A percentile compares a stretch with the other conserved stretches of the same genome.
Evolutionary conservation across 140 eudicot species (phyloP).

Genomic region (Erigeron philadelphicus): DNA sequence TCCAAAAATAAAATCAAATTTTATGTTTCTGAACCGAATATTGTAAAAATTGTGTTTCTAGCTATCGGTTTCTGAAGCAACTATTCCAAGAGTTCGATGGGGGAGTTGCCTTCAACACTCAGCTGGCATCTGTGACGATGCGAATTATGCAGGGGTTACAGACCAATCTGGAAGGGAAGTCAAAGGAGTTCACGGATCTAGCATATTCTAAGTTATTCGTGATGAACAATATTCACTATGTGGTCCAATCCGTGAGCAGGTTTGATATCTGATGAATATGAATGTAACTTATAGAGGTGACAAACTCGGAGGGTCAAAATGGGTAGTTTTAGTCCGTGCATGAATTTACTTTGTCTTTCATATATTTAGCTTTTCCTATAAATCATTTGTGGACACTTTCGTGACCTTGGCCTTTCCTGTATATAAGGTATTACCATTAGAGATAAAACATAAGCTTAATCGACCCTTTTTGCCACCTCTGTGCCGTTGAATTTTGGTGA

Average conservation of each 20-base stretch:
- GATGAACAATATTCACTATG: conserved; percentile 89
- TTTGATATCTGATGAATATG: conserved; percentile 22
- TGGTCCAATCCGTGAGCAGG: conserved; percentile 98
- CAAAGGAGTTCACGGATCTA: conserved; percentile 81
- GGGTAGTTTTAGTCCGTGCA: no score
- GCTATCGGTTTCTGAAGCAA: conserved; percentile 93
- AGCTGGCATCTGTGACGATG: conserved; percentile 81
- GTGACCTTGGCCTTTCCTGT: no score
- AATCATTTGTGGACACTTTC: no score
- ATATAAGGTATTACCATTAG: no score
- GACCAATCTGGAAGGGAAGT: conserved; percentile 81
- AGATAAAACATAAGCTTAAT: neutral
- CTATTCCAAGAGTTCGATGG: conserved; percentile 77
- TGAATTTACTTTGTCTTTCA: no score
- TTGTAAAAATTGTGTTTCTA: conserved; percentile 29
- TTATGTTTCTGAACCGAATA: conserved; percentile 1
- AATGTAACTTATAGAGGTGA: neutral
- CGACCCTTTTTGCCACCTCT: no score
- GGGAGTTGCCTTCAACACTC: conserved; percentile 50
- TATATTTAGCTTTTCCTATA: no score
- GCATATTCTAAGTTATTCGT: conserved; percentile 79
- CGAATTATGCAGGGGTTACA: conserved; percentile 96
- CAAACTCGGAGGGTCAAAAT: neutral
- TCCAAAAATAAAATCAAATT: neutral
- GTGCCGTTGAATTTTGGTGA: no score